Conservation (phyloP, 2,329 filamentous ascomycete species). For the Colletotrichum cordylinicola region DNA sequence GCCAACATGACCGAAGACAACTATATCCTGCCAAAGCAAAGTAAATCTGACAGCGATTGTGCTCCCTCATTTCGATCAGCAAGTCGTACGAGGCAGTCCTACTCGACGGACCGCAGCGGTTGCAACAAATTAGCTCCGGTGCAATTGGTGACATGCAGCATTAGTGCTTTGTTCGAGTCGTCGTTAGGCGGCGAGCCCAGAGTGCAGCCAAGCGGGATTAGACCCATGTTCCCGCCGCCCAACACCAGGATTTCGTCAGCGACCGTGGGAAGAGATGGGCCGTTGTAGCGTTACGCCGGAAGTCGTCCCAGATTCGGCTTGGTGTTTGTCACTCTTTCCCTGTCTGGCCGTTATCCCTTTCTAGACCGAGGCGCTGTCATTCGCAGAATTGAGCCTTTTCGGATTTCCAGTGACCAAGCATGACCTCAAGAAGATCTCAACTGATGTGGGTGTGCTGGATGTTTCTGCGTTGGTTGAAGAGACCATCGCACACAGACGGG, state of each 20-base stretch:
- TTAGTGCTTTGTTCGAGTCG: constrained; percentile 16
- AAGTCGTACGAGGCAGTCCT: constrained; percentile 13
- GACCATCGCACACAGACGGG: neutral
- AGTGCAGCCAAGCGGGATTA: constrained; percentile 12
- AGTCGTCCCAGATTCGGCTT: constrained; percentile 17
- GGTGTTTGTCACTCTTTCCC: constrained; percentile 9
- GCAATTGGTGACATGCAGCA: constrained; percentile 20
- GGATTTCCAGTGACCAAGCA: neutral
- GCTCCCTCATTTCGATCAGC: constrained; percentile 6
- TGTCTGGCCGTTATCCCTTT: neutral
- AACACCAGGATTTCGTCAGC: constrained; percentile 16
- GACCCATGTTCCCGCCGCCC: constrained; percentile 13
- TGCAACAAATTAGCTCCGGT: constrained; percentile 15
- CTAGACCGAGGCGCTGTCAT: neutral
- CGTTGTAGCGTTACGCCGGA: constrained; percentile 15
- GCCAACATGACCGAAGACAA: neutral
- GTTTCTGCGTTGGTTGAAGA: neutral
- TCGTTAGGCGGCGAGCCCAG: constrained; percentile 2
- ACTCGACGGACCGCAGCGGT: neutral
- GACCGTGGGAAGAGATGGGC: neutral
- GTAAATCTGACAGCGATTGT: neutral
- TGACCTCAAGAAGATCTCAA: neutral
- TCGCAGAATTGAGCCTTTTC: neutral
- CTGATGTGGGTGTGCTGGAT: neutral
- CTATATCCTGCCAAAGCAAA: neutral